Base-by-base conservation (phyloP, 148 eudicot species). In the Fagopyrum homotropicum region DNA sequence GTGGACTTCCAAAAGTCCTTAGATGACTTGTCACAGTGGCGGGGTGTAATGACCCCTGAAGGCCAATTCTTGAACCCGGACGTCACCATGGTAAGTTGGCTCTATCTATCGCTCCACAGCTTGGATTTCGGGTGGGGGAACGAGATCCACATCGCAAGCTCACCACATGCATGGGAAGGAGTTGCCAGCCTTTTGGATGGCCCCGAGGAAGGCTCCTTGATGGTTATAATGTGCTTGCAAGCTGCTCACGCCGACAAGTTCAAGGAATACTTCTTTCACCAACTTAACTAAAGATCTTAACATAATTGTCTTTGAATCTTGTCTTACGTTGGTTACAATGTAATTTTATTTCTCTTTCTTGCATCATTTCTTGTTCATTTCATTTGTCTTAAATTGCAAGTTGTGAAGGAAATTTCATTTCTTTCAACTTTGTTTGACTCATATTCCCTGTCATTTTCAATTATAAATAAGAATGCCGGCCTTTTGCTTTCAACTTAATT, bases 21-120 rank as follows among this genome's bases (percentile, higher is more conserved):
- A 57, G 45, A 59, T 8, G 83, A 81, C 54, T 57, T 87, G 16
- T 55, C 75, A 10, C 49, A 8, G 16, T 80, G 72, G 40, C 88
- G 79, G 35, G 72, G 81, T 49, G 46, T 75, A 4, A 77, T 70
- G 77, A 76, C 69, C 7, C 17, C 70, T 0, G 77, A 81, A 5
- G 57, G 69, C 44, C 44, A 29, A 0, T 70, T 44, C 49, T 8
- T 70, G 11, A 70, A 70, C 50, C 73, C 73, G 4, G 73, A 70
- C 7, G 15, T 70, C 6, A 47, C 15, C 50, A 47, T 70, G 73
- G 45, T 45, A 2, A 70, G 73, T 16, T 70, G 73, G 73, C 16
- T 70, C 14, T 16, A 16, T 45, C 2, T 70, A 26, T 47, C 73
- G 73, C 0, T 70, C 11, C 6, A 16, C 5, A 17, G 11, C 9